Evolutionary conservation across 2,329 filamentous ascomycete genomes (phyloP).

Genomic region (Microdochium paspali): DNA sequence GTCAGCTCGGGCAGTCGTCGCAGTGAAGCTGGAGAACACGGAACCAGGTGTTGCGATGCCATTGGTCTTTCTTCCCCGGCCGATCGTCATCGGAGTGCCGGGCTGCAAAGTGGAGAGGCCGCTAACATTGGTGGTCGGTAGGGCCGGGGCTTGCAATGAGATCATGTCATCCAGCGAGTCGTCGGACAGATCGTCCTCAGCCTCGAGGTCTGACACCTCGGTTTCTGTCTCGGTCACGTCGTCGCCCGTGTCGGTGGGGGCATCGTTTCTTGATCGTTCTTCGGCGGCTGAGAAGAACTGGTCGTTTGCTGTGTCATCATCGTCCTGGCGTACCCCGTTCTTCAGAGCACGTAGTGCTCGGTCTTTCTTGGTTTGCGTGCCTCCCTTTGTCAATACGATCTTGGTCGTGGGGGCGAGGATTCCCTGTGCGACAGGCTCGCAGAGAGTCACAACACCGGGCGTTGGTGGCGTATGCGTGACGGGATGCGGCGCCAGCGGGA

Average conservation of each 20-base stretch:
- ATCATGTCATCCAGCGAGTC: slow-evolving; percentile 93
- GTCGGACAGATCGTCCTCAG: slow-evolving; percentile 72
- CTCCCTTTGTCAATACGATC: slow-evolving; percentile 67
- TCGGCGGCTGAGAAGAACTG: slow-evolving; percentile 90
- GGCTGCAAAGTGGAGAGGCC: slow-evolving; percentile 71
- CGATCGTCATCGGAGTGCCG: slow-evolving; percentile 69
- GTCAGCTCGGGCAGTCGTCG: slow-evolving; percentile 69
- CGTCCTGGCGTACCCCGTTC: slow-evolving; percentile 50
- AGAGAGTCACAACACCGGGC: slow-evolving; percentile 82
- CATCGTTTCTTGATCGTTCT: slow-evolving; percentile 55
- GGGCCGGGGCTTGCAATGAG: slow-evolving; percentile 68
- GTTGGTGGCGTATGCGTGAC: slow-evolving; percentile 78
- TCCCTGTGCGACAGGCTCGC: slow-evolving; percentile 89
- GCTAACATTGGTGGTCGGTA: slow-evolving; percentile 70
- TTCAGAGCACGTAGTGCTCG: slow-evolving; percentile 40
- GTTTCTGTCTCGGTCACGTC: slow-evolving; percentile 52
- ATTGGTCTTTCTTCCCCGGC: slow-evolving; percentile 55
- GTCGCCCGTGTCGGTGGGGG: slow-evolving; percentile 48
- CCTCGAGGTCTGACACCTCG: slow-evolving; percentile 53
- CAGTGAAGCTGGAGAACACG: slow-evolving; percentile 80
- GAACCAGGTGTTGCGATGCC: slow-evolving; percentile 78
- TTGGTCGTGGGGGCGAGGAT: slow-evolving; percentile 67
- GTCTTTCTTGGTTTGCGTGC: slow-evolving; percentile 44
- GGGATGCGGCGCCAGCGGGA: slow-evolving; percentile 75
- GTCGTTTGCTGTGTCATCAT: slow-evolving; percentile 80